Base-by-base conservation (phyloP, 192 early-diverging fungal species). In the Linnemannia schmuckeri region DNA sequence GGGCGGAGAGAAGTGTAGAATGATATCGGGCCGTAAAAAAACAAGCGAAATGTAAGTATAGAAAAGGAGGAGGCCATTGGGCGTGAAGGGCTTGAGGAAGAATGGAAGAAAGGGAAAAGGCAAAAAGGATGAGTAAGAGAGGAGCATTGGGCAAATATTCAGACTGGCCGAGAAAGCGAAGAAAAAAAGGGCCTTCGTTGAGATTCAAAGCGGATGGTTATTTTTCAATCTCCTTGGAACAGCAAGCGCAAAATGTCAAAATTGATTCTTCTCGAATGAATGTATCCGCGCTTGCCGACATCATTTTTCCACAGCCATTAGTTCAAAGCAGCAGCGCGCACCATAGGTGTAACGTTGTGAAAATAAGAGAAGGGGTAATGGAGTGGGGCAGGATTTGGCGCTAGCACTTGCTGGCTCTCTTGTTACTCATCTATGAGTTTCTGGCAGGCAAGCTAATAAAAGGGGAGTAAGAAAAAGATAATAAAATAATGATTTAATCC, bases 11-110 rank as follows among this genome's bases (percentile, higher is more conserved):
- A 66, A 66, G 24, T 9, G 33, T 94, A 88, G 46, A 93, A 24
- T 35, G n/a, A 30, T 66, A 66, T 66, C 61, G 61, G 61, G 96
- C 1, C 90, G 93, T 22, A 89, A 82, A 35, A 35, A 87, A 66
- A 91, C 71, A 37, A 86, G 77, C 55, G 49, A 52, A 18, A 52
- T 66, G 61, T 66, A 66, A 66, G 27, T 27, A 30, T 63, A 63
- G 57, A 30, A 63, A 27, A 30, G 57, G 10, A 63, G n/a, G n/a
- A 30, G 57, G 57, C 57, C 8, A 8, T 63, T 30, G 27, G 57
- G 57, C 57, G 22, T 63, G 57, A n/a, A 57, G 73, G 57, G 70
- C 13, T 49, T 17, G 47, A 35, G 30, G 84, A 52, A 30, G 86
- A 77, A 33, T 68, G 80, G 47, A 80, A 78, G 37, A 89, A 75